These are phyloP conservation scores for Lecanicillium sp. DNA, from an alignment of 2,329 filamentous ascomycete genomes.

Conservation along the genomic window DNA sequence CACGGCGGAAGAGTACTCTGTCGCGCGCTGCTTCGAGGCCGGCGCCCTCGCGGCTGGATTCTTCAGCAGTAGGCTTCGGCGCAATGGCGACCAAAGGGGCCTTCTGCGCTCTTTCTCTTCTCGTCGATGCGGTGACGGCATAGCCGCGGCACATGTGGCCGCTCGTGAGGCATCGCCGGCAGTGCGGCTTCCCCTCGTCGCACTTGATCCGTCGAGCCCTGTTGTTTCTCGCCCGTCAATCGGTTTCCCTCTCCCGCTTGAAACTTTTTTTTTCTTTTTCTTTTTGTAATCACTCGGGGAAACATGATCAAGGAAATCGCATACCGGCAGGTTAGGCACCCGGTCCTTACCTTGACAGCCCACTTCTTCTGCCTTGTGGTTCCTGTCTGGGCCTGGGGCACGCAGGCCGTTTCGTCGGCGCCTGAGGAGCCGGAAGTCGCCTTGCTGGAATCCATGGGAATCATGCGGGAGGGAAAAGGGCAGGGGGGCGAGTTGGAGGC, in stretches of 20 bases:
- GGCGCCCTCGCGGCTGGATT: too few relatives aligned
- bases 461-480: too few relatives aligned
- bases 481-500: too few relatives aligned
- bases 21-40: too few relatives aligned
- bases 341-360: background rate
- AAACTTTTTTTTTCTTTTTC: too few relatives aligned
- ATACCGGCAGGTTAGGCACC: slow-evolving; percentile 2
- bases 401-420: background rate
- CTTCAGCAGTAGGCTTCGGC: too few relatives aligned
- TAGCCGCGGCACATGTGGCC: background rate
- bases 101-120: too few relatives aligned
- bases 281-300: too few relatives aligned
- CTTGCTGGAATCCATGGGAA: too few relatives aligned
- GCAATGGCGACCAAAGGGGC: background rate
- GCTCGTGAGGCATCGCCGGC: background rate
- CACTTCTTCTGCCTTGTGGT: background rate
- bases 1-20: background rate
- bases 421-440: too few relatives aligned
- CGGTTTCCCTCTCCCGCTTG: too few relatives aligned
- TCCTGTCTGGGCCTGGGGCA: background rate
- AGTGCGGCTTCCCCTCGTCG: slow-evolving; percentile 8
- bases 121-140: background rate
- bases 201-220: slow-evolving; percentile 2
- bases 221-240: background rate
- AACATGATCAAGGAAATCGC: too few relatives aligned